Percentiles rank a stretch among this genome's conserved stretches.
Conservation (phyloP, 164 flowering plant genomes). For the Vitis rupestris region DNA sequence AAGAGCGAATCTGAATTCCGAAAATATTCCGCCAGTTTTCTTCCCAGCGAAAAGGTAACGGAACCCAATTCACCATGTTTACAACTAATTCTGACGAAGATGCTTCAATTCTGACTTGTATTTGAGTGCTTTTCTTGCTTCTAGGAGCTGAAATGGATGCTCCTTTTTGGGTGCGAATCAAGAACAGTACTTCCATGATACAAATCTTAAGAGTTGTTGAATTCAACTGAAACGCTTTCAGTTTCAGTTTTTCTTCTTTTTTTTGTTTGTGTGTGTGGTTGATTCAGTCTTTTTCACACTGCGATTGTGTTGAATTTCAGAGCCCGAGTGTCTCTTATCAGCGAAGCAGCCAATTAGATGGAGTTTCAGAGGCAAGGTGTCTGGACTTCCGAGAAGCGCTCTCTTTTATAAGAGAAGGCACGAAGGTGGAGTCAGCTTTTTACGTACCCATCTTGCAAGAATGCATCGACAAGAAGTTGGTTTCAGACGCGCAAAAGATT, state of each 20-base stretch:
- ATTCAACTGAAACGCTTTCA: background rate
- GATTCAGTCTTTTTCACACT: slow-evolving; percentile 2
- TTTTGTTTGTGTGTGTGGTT: slow-evolving; percentile 1
- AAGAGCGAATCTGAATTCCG: slow-evolving; percentile 52
- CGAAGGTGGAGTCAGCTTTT: slow-evolving; percentile 28
- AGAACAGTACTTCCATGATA: too few relatives aligned
- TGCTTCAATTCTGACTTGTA: background rate
- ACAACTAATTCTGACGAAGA: background rate
- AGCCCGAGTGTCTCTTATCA: slow-evolving; percentile 29
- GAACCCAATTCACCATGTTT: background rate
- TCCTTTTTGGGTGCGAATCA: too few relatives aligned
- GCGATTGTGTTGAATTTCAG: slow-evolving; percentile 20
- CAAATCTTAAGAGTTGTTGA: too few relatives aligned
- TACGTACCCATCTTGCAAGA: slow-evolving; percentile 66
- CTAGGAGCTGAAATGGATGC: too few relatives aligned
- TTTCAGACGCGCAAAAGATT: slow-evolving; percentile 38
- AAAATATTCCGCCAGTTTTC: slow-evolving; percentile 31
- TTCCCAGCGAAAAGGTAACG: slow-evolving; percentile 46
- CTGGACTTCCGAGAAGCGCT: slow-evolving; percentile 53
- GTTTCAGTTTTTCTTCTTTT: background rate
- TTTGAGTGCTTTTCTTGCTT: too few relatives aligned
- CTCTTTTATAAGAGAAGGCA: slow-evolving; percentile 35
- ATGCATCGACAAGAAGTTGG: slow-evolving; percentile 47
- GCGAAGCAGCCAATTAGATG: slow-evolving; percentile 31
- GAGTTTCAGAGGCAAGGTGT: slow-evolving; percentile 25